Conservation (phyloP, 2,329 filamentous ascomycete genomes). For the Fusarium goolgardi region DNA sequence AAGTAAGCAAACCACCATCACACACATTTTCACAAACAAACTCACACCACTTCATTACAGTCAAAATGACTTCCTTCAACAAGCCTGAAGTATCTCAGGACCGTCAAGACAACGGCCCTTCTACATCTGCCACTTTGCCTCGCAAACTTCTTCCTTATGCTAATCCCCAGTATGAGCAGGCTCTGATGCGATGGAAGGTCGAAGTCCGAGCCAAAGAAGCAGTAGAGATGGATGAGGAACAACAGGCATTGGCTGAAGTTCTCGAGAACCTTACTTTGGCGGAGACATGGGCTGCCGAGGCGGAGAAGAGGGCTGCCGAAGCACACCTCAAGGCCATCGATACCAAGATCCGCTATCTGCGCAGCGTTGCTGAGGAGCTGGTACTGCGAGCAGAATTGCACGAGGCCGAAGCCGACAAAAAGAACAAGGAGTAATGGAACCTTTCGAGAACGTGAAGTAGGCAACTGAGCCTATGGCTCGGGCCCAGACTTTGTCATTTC, state of each 20-base stretch:
- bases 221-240: not conserved
- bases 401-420: too few species aligned
- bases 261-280: not conserved
- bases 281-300: not conserved
- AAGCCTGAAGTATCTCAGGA: not conserved
- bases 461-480: too few species aligned
- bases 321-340: too few species aligned
- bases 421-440: too few species aligned
- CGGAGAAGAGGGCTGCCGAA: not conserved
- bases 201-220: not conserved
- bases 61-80: not conserved
- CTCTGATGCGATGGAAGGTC: not conserved
- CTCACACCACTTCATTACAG: not conserved
- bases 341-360: too few species aligned
- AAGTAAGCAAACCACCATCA: not conserved
- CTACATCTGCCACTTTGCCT: not conserved
- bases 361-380: too few species aligned
- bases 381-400: too few species aligned
- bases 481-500: too few species aligned
- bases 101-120: not conserved
- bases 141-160: rapidly evolving
- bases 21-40: not conserved
- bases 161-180: not conserved
- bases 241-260: not conserved
- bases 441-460: too few species aligned